Base-by-base conservation (phyloP, 169 alveolate species). In the Plasmodium gallinaceum region DNA sequence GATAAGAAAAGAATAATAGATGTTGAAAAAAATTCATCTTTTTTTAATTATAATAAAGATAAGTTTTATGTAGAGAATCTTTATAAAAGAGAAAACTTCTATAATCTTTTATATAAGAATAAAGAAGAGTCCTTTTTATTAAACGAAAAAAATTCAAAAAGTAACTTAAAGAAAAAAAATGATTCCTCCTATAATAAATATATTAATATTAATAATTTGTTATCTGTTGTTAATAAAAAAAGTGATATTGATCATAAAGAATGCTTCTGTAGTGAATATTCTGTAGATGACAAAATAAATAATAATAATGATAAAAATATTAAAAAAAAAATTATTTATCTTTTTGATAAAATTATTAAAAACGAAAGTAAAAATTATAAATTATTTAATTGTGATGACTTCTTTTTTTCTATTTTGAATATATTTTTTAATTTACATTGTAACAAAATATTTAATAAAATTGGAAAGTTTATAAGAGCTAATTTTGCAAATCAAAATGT, bases 261-360 rank as follows among this genome's bases (percentile, higher is more conserved):
- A 61, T 48, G 60, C 5, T n/a, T 48, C 0, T 5, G 18, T 0
- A n/a, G 60, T 10, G 60, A 48, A 2, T 10, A 48, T 32, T 32
- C 4, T 4, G 1, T 32, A 2, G 1, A 32, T 4, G 26, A 57
- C 32, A 6, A 57, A 57, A 57, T 18, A 16, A n/a, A 10, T 12
- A 64, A 64, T 7, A 60, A 7, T 64, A 8, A 10, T 14, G 51
- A 22, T 0, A 64, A 24, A 32, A 24, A 12, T 64, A 5, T 64
- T 5, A 37, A 14, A 64, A 37, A 64, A 64, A 64, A 24, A 32
- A 14, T 64, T 37, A 14, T 64, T 10, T 64, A 12, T 12, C 54
- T 26, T 64, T 64, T 64, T 22, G 52, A 64, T 37, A 64, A 64
- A 64, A 64, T 64, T 37, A 64, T 18, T 10, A 12, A 26, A 64